phyloP scores from a whole-genome alignment of 2,329 filamentous ascomycete species.

The Aureobasidium subglaciale region DNA sequence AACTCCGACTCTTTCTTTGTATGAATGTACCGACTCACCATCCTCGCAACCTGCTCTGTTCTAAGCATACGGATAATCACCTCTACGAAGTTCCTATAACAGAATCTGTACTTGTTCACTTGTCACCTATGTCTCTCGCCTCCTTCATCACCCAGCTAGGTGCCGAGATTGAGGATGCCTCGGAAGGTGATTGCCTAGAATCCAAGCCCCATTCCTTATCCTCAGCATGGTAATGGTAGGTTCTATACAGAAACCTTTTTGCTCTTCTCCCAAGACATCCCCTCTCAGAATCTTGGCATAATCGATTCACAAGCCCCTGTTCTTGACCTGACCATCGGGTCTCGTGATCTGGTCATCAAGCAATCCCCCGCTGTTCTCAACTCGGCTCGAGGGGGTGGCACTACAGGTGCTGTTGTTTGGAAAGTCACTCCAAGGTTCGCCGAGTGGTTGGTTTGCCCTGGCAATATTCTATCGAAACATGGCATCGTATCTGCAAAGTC shows the following conservation, averaged over 20 bases:
- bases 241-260: constrained; percentile 68
- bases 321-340: constrained; percentile 57
- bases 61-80: not conserved
- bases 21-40: not conserved
- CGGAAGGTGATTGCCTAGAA: constrained; percentile 16
- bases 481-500: constrained; percentile 49
- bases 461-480: constrained; percentile 56
- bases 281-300: constrained; percentile 76
- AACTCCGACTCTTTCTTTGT: not conserved
- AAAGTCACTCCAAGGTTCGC: constrained; percentile 80
- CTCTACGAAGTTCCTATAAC: no score
- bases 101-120: not conserved
- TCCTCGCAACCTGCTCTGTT: constrained; percentile 1
- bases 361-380: constrained; percentile 79
- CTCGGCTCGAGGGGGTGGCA: constrained; percentile 65
- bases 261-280: constrained; percentile 69
- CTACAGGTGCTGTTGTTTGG: constrained; percentile 80
- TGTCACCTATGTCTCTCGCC: not conserved
- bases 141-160: constrained; percentile 30
- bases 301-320: constrained; percentile 61
- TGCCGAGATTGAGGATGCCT: constrained; percentile 30
- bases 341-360: constrained; percentile 64
- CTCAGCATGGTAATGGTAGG: constrained; percentile 18
- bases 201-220: not conserved
- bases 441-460: constrained; percentile 61